Evolutionary conservation across 2,329 filamentous ascomycete genomes (phyloP), one percentile per base, ranked within the genome.

Genomic region (Colletotrichum spaethianum): DNA sequence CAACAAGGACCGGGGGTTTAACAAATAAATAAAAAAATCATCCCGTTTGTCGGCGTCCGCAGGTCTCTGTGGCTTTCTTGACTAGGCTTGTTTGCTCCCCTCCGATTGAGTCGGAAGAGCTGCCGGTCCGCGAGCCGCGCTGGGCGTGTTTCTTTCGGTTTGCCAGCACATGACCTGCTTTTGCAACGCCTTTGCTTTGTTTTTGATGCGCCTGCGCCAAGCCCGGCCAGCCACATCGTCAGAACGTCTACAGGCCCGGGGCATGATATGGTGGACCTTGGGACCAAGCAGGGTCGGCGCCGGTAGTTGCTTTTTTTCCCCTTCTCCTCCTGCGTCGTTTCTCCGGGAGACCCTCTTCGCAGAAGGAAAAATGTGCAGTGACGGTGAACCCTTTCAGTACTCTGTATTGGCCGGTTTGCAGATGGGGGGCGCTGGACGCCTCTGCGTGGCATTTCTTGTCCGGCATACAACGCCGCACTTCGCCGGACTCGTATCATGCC

Each of bases 271-370:
- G 18, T 18, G 5, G 26, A 14, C 3, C 40, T 8, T 8, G 26
- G 48, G 48, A 7, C 14, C 50, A 18, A 31, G 31, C 44, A 69
- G 40, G 50, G 57, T 53, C 52, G 64, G 61, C 50, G 50, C 52
- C 66, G 60, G 60, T 44, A 36, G 52, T 53, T 65, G 61, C 53
- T 57, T 40, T 40, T 56, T 20, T 20, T 3, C n/a, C 11, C 20
- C 8, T 31, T 20, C 14, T n/a, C 9, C n/a, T n/a, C n/a, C n/a
- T n/a, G n/a, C n/a, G n/a, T 33, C 23, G 2, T 31, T 31, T 7
- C 9, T 26, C 9, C 8, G 11, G 14, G n/a, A n/a, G n/a, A n/a
- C n/a, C n/a, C n/a, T n/a, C n/a, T n/a, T n/a, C n/a, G n/a, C n/a
- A 44, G 18, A 20, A 16, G 18, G 4, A 44, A 20, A 20, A 44